Conservation (phyloP, 768 basidiomycete genomes). For the Tulasnella sp. region DNA sequence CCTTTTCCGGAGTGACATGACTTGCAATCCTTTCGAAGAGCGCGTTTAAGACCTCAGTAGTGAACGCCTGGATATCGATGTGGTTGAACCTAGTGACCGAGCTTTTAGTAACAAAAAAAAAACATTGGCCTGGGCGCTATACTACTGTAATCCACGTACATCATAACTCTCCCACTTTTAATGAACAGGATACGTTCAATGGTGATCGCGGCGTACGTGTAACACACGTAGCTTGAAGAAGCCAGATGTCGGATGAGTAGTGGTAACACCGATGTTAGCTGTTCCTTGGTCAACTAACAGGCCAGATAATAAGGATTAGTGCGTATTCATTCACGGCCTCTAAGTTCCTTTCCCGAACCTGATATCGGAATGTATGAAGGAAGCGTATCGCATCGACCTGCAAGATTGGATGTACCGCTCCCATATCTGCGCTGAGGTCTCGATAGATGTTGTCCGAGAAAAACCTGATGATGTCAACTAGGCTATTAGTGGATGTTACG, state of each 20-base stretch:
- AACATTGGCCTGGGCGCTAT: neutral
- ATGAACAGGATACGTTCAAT: constrained; percentile 92
- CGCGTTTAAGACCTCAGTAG: constrained; percentile 58
- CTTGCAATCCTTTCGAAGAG: constrained; percentile 71
- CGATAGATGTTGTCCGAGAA: constrained; percentile 85
- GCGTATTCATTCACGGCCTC: neutral
- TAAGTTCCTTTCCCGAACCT: constrained; percentile 39
- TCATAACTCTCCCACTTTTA: constrained; percentile 58
- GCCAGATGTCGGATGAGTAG: constrained; percentile 71
- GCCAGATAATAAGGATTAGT: neutral
- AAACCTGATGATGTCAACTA: constrained; percentile 91
- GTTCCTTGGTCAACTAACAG: constrained; percentile 76
- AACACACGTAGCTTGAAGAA: constrained; percentile 82
- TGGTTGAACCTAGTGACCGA: constrained; percentile 63
- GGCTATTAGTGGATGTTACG: constrained; percentile 83
- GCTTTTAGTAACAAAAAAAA: neutral
- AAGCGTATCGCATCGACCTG: constrained; percentile 96
- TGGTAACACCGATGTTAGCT: constrained; percentile 84
- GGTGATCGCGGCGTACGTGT: constrained; percentile 95
- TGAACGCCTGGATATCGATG: constrained; percentile 75
- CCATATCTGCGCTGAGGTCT: constrained; percentile 64
- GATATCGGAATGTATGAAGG: constrained; percentile 90
- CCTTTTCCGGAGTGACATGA: constrained; percentile 74
- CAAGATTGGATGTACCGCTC: constrained; percentile 73
- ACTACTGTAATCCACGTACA: constrained; percentile 41